These are phyloP conservation scores for Mycena sanguinolenta DNA, from an alignment of 768 basidiomycete species.

Conservation along the genomic window DNA sequence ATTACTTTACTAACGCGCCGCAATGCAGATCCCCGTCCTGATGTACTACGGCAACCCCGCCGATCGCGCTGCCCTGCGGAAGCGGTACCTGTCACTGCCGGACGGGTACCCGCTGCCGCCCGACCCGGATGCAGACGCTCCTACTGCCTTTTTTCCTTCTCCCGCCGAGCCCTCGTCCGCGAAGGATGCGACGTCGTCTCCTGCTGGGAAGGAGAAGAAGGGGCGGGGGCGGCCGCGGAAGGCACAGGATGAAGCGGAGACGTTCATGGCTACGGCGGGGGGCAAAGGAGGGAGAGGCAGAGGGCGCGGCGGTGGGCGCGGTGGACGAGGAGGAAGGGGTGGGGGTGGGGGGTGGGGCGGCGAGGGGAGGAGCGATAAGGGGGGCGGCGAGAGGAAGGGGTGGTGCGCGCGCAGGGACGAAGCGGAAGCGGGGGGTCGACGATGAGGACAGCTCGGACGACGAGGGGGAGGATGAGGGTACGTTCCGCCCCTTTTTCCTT, in stretches of 20 bases:
- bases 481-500: too few relatives aligned
- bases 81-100: slow-evolving; percentile 62
- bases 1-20: too few relatives aligned
- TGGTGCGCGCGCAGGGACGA: slow-evolving; percentile 36
- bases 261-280: too few relatives aligned
- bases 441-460: slow-evolving; percentile 23
- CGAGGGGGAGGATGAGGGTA: slow-evolving; percentile 30
- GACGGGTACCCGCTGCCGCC: slow-evolving; percentile 19
- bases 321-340: too few relatives aligned
- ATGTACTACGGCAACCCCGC: slow-evolving; percentile 91
- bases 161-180: too few relatives aligned
- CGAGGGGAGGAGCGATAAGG: too few relatives aligned
- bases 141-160: slow-evolving; percentile 27
- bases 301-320: not conserved
- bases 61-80: slow-evolving; percentile 84
- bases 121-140: too few relatives aligned
- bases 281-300: not conserved
- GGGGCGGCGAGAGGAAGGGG: too few relatives aligned
- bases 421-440: slow-evolving; percentile 25
- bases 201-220: not conserved
- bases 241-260: too few relatives aligned
- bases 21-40: slow-evolving; percentile 91
- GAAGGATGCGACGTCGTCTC: not conserved
- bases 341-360: slow-evolving; percentile 34
- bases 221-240: too few relatives aligned